Conservation (phyloP, 2,329 filamentous ascomycete genomes). For the Daldinia sp. region DNA sequence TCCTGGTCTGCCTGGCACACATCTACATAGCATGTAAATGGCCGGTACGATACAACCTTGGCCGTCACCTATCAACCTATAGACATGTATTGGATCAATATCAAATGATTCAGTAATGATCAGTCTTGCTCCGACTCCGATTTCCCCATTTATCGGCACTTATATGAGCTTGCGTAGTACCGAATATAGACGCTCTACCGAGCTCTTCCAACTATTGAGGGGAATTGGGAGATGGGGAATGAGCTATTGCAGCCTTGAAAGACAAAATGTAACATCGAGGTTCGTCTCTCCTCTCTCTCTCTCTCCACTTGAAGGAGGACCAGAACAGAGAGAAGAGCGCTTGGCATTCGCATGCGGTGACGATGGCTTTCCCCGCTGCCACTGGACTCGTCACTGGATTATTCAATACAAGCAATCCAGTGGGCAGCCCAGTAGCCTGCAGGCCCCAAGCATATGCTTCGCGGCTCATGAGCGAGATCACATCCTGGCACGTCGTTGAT, state of each 20-base stretch:
- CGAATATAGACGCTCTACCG: slow-evolving; percentile 14
- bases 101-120: no score
- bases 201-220: slow-evolving; percentile 9
- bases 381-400: slow-evolving; percentile 14
- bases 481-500: slow-evolving; percentile 41
- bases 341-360: slow-evolving; percentile 33
- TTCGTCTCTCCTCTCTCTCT: slow-evolving; percentile 10
- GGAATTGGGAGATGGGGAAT: slow-evolving; percentile 1
- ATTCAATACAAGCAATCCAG: no score
- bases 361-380: slow-evolving; percentile 26
- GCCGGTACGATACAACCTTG: slow-evolving; percentile 4
- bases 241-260: background rate
- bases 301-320: slow-evolving; percentile 16
- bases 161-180: slow-evolving; percentile 22
- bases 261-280: slow-evolving; percentile 24
- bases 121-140: slow-evolving; percentile 2
- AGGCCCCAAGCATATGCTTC: slow-evolving; percentile 26
- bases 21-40: no score
- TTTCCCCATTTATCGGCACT: slow-evolving; percentile 21
- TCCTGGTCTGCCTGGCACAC: background rate
- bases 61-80: slow-evolving; percentile 5
- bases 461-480: slow-evolving; percentile 36
- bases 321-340: background rate
- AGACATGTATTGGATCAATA: slow-evolving; percentile 22
- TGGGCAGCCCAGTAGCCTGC: no score